Evolutionary conservation across 768 basidiomycete genomes (phyloP), one percentile per base, ranked within the genome.

Genomic region (Galerina marginata): DNA sequence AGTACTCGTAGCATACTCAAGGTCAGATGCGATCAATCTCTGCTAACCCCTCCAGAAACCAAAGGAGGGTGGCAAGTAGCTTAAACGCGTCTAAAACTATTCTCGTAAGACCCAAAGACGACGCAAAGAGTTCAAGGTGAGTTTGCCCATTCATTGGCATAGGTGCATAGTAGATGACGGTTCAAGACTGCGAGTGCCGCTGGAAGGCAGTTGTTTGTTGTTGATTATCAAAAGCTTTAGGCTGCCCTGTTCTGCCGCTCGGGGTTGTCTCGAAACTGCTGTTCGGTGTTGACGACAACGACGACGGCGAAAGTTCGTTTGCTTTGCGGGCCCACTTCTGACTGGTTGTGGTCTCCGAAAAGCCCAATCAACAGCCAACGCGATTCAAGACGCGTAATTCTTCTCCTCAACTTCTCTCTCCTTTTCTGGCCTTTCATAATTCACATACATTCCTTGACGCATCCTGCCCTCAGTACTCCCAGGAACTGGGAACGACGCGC

Each of bases 331-430:
- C 70, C 69, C 69, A 66, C 66, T 72, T 71, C 71, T 70, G 64
- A 71, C 67, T 70, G 67, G 71, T 69, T 73, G 72, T 70, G 69
- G 72, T 69, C 67, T 69, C 56, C 54, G 59, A 62, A 49, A 60
- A 64, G 59, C 64, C 52, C 62, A 67, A 51, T 64, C 66, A 62
- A 67, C 67, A 54, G 57, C 65, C 67, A 64, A 70, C 67, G 68
- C 68, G 61, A 63, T 60, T 67, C 69, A 69, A 65, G 69, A 75
- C 77, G 74, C 73, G 75, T 75, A 69, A 72, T 75, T 77, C 76
- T 68, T 74, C 76, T 72, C 69, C 72, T 67, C 42, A 60, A 67
- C 71, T 74, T 75, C 71, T 66, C 71, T 66, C 68, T 66, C 66
- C 61, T 68, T 71, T 69, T 63, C 64, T 65, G 70, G 66, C 72